Conservation (phyloP, 106 monocot genomes). For the Amphibolis antarctica region DNA sequence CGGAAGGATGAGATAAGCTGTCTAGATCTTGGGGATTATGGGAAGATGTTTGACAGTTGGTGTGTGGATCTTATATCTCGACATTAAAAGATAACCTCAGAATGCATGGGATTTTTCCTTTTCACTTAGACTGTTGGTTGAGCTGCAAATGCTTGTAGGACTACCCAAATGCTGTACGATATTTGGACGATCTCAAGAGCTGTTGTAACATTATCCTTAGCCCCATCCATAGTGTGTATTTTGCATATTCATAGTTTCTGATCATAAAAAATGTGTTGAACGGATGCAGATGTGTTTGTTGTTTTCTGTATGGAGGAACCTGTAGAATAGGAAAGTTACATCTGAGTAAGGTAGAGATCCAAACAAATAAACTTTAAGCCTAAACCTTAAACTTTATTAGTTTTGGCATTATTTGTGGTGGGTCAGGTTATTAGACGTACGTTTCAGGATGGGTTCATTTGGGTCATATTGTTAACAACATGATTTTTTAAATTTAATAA, state of each 20-base stretch:
- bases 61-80: constrained; percentile 19
- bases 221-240: background rate
- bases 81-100: background rate
- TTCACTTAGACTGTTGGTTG: background rate
- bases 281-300: background rate
- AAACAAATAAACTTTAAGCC: too few species aligned
- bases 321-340: background rate
- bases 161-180: background rate
- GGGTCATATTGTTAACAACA: too few species aligned
- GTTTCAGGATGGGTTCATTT: too few species aligned
- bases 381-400: too few species aligned
- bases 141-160: background rate
- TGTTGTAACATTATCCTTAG: background rate
- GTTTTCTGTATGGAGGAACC: background rate
- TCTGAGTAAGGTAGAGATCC: too few species aligned
- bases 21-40: constrained; percentile 49
- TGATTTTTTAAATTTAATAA: too few species aligned
- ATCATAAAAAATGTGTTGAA: background rate
- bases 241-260: too few species aligned
- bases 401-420: too few species aligned
- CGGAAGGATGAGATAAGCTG: constrained; percentile 61
- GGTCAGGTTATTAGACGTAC: too few species aligned
- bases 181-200: background rate
- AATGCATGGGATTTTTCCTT: background rate
- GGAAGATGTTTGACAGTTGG: constrained; percentile 48